These are phyloP conservation scores for Microstegium vimineum DNA, from an alignment of 176 grass and related monocot species.

Conservation along the genomic window DNA sequence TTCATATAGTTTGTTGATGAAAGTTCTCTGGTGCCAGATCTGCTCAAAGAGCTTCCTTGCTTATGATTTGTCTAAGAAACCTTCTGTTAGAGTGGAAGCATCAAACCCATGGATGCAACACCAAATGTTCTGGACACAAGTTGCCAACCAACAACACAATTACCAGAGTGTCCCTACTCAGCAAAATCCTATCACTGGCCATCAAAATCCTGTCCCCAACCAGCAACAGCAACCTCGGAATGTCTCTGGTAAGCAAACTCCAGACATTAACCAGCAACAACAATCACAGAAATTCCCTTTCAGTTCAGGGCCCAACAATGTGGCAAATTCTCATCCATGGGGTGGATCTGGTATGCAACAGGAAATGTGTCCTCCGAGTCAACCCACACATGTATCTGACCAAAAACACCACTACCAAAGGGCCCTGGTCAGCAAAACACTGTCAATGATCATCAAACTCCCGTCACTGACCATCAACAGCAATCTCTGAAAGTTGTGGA, in stretches of 20 bases:
- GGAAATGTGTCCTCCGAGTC: slow-evolving; percentile 12
- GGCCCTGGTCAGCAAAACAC: slow-evolving; percentile 3
- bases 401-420: neutral
- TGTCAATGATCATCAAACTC: neutral
- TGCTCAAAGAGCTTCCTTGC: slow-evolving; percentile 59
- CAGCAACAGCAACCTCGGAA: neutral
- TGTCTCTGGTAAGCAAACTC: neutral
- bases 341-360: slow-evolving; percentile 16
- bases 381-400: slow-evolving; percentile 20
- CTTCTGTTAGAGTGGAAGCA: neutral
- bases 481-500: slow-evolving; percentile 8
- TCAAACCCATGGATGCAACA: slow-evolving; percentile 4
- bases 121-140: slow-evolving; percentile 18
- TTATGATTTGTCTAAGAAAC: slow-evolving; percentile 52
- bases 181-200: slow-evolving; percentile 13
- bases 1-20: slow-evolving; percentile 44
- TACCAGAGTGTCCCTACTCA: slow-evolving; percentile 1
- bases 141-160: neutral
- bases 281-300: neutral
- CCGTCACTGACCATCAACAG: neutral
- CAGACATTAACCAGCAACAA: neutral
- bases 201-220: neutral
- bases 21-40: slow-evolving; percentile 50
- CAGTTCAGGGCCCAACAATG: neutral
- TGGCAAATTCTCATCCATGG: neutral